phyloP scores from a whole-genome alignment of 805 yeast species.

The Metschnikowia baotianmanensis region DNA sequence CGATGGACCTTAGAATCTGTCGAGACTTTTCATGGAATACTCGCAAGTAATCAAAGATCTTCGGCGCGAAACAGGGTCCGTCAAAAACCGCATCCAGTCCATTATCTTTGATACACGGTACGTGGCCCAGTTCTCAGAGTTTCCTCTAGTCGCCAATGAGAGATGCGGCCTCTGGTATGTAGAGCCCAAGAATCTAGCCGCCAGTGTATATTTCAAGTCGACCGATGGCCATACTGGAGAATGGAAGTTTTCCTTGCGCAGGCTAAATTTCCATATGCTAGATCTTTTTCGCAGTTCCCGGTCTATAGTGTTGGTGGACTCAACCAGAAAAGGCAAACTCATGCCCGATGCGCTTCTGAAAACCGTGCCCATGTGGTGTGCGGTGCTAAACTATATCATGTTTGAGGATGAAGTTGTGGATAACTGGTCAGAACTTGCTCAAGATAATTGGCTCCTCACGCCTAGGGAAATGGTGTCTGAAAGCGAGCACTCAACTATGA shows the following conservation, averaged over 20 bases:
- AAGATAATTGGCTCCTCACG: constrained; percentile 39
- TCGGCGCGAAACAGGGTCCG: constrained; percentile 54
- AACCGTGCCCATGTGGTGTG: constrained; percentile 91
- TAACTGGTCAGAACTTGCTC: background rate
- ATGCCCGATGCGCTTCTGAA: constrained; percentile 87
- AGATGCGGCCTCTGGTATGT: constrained; percentile 89
- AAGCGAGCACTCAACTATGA: constrained; percentile 57
- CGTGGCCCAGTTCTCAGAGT: constrained; percentile 18
- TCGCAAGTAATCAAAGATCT: constrained; percentile 28
- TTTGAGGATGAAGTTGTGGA: constrained; percentile 28
- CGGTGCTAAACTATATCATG: constrained; percentile 61
- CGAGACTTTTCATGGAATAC: constrained; percentile 13
- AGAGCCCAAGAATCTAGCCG: constrained; percentile 38
- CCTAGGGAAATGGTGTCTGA: constrained; percentile 55
- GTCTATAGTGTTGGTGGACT: constrained; percentile 70
- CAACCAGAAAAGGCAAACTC: constrained; percentile 79
- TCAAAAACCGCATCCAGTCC: constrained; percentile 68
- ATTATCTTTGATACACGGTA: constrained; percentile 26
- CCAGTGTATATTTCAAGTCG: constrained; percentile 75
- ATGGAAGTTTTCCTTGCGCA: constrained; percentile 73
- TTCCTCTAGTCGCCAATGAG: constrained; percentile 67
- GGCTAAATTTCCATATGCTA: constrained; percentile 73
- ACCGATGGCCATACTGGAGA: constrained; percentile 87
- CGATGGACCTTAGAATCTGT: background rate
- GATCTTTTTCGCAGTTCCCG: constrained; percentile 39